These are phyloP conservation scores for Clarkia xantiana DNA, from an alignment of 345 rosid species.

Conservation along the genomic window DNA sequence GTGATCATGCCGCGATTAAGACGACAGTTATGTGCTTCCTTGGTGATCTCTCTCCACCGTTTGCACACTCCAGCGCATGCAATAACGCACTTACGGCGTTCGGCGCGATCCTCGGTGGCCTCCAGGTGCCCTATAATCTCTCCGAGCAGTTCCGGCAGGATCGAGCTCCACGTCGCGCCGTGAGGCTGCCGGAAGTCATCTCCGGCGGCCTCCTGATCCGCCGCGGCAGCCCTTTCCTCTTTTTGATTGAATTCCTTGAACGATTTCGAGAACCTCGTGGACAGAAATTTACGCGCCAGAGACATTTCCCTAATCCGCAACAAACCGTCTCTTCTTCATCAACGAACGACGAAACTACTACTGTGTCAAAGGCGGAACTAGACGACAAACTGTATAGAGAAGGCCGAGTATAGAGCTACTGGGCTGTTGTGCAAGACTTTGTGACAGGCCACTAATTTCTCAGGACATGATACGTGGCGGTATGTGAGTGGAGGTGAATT, in stretches of 20 bases:
- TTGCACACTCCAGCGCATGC: constrained; percentile 2
- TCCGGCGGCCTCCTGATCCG: constrained; percentile 1
- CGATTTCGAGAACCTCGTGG: constrained; percentile 51
- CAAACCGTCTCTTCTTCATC: too few species aligned
- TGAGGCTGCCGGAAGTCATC: too few species aligned
- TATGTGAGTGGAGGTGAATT: too few species aligned
- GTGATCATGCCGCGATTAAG: not conserved
- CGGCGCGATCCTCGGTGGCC: not conserved
- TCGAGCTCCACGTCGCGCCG: constrained; percentile 6
- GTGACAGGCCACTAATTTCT: too few species aligned
- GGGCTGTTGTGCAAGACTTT: too few species aligned
- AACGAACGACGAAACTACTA: too few species aligned
- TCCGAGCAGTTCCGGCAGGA: constrained; percentile 3
- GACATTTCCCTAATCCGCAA: constrained; percentile 20
- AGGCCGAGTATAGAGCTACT: too few species aligned
- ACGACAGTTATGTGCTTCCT: not conserved
- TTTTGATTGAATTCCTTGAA: constrained; percentile 11
- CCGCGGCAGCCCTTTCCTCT: constrained; percentile 4
- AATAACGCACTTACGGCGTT: not conserved
- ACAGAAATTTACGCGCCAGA: constrained; percentile 37
- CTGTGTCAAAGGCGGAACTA: too few species aligned
- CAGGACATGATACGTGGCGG: too few species aligned
- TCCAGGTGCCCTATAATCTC: constrained; percentile 1
- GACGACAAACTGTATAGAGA: too few species aligned
- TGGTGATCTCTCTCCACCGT: constrained; percentile 4